Evolutionary conservation across 441 rosid species (phyloP).

Genomic region (Jatropha multifida): DNA sequence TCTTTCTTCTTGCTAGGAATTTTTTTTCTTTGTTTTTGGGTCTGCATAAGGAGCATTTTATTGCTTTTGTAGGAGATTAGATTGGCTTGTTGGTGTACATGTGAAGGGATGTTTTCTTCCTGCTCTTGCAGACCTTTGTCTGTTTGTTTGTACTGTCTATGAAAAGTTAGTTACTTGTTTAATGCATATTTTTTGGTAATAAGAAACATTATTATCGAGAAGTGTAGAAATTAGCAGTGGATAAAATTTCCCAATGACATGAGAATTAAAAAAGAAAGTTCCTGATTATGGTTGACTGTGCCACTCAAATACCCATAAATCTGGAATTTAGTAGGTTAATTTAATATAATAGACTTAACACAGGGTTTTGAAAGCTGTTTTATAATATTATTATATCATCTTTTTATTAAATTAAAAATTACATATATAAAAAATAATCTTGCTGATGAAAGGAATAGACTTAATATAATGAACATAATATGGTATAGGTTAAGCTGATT

Average conservation of each 20-base stretch:
- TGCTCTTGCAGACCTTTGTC: conserved; percentile 27
- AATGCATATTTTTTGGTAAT: neutral
- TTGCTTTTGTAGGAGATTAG: conserved; percentile 6
- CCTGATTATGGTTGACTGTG: neutral
- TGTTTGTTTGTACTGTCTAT: conserved; percentile 21
- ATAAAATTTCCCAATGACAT: no score
- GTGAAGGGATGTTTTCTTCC: conserved; percentile 18
- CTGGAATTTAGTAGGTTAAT: no score
- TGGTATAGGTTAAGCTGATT: no score
- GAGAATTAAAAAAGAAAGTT: neutral
- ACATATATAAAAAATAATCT: no score
- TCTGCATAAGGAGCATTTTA: conserved; percentile 22
- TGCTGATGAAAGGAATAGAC: no score
- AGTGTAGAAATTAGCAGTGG: neutral
- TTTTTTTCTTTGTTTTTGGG: conserved; percentile 11
- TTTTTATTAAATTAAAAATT: no score
- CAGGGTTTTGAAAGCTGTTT: no score
- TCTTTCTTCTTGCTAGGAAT: conserved; percentile 20
- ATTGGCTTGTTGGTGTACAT: conserved; percentile 19
- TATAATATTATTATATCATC: no score
- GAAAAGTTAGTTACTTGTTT: conserved; percentile 13
- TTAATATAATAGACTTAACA: no score
- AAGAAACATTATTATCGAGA: neutral
- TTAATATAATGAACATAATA: no score
- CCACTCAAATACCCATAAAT: neutral